Conservation (phyloP, 257 asterid genomes). For the Solanum medicagineum region DNA sequence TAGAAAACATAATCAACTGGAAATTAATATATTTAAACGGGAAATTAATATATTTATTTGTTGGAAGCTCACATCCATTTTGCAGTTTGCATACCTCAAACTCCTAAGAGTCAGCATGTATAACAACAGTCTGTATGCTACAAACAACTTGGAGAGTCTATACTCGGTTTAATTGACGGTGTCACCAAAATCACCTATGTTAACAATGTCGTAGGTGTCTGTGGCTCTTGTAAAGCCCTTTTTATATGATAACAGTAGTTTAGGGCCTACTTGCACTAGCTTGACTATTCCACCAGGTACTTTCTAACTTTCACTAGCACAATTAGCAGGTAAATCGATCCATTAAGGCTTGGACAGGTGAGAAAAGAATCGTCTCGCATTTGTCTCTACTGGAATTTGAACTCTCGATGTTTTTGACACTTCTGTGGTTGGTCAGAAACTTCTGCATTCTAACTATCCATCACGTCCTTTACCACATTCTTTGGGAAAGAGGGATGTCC, state of each 20-base stretch:
- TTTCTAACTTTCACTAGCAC: neutral
- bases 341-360: neutral
- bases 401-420: neutral
- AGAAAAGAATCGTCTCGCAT: neutral
- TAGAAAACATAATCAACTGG: neutral
- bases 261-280: neutral
- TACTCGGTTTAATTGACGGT: neutral
- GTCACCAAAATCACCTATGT: neutral
- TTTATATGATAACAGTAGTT: neutral
- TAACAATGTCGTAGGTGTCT: neutral
- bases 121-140: neutral
- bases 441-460: neutral
- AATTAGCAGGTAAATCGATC: neutral
- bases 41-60: neutral
- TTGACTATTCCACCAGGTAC: accelerated
- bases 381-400: neutral
- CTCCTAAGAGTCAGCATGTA: neutral
- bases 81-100: neutral
- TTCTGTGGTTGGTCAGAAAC: neutral
- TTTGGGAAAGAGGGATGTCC: neutral
- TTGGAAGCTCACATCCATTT: neutral
- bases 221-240: neutral
- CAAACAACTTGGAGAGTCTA: neutral
- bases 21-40: too few relatives aligned
- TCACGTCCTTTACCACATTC: neutral